A percentile compares a stretch with the other conserved stretches of the same genome.
Conservation (phyloP, 805 yeast genomes). For the Monosporozyma siamensis region DNA sequence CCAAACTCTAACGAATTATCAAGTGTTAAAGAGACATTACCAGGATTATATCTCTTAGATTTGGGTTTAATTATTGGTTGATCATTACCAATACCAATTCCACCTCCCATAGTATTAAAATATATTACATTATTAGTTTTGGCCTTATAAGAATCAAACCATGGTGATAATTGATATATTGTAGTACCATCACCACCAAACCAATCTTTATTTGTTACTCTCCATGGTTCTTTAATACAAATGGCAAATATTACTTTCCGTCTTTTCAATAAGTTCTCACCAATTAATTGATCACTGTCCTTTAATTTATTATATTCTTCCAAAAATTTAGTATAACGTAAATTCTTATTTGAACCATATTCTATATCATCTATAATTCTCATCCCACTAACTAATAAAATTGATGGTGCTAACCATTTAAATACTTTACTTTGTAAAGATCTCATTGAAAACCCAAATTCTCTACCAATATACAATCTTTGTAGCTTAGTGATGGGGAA, state of each 20-base stretch:
- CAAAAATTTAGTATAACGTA: slow-evolving; percentile 42
- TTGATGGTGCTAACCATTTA: slow-evolving; percentile 85
- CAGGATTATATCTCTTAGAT: slow-evolving; percentile 46
- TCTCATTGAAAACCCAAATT: slow-evolving; percentile 72
- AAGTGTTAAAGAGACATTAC: slow-evolving; percentile 69
- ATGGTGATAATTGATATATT: slow-evolving; percentile 63
- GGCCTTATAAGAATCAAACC: slow-evolving; percentile 44
- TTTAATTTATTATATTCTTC: slow-evolving; percentile 39
- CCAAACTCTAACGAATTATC: slow-evolving; percentile 77
- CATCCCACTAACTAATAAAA: slow-evolving; percentile 61
- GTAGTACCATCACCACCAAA: slow-evolving; percentile 56
- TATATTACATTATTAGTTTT: slow-evolving; percentile 39
- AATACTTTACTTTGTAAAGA: slow-evolving; percentile 75
- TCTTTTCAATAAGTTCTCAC: slow-evolving; percentile 14
- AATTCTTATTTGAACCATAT: slow-evolving; percentile 20
- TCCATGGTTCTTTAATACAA: slow-evolving; percentile 68
- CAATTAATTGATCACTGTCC: slow-evolving; percentile 20
- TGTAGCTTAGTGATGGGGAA: slow-evolving; percentile 13
- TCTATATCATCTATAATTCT: slow-evolving; percentile 30
- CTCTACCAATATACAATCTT: slow-evolving; percentile 64
- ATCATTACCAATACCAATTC: slow-evolving; percentile 70
- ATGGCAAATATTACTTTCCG: slow-evolving; percentile 53
- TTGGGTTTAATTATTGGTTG: slow-evolving; percentile 51
- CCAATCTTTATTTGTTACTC: slow-evolving; percentile 52
- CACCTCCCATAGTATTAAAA: slow-evolving; percentile 67